Conservation (phyloP, 2,329 filamentous ascomycete genomes). For the Sporothrix dimorphospora region DNA sequence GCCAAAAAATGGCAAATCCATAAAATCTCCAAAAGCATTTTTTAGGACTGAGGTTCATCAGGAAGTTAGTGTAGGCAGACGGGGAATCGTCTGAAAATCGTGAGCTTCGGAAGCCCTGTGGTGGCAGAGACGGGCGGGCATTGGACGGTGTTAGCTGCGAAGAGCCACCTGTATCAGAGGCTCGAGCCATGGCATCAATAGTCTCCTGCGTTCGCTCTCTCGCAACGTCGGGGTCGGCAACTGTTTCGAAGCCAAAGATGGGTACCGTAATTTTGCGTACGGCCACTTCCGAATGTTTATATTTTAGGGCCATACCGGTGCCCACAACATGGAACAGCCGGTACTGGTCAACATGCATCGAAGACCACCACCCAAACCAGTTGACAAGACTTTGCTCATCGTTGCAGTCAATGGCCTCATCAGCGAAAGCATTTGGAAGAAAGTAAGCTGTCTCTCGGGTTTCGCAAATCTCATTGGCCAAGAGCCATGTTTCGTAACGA, state of each 20-base stretch:
- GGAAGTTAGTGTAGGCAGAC: background rate
- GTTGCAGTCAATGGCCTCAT: conserved; percentile 54
- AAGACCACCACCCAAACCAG: conserved; percentile 65
- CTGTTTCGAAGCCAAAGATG: conserved; percentile 41
- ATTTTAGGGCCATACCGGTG: conserved; percentile 39
- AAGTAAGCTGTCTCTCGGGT: conserved; percentile 34
- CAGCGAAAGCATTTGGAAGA: conserved; percentile 51
- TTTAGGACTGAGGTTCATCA: background rate
- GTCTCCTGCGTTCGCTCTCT: conserved; percentile 28
- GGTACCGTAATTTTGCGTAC: conserved; percentile 40
- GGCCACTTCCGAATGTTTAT: conserved; percentile 32
- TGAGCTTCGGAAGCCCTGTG: background rate
- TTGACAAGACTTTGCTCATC: conserved; percentile 66
- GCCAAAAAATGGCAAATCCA: conserved; percentile 47
- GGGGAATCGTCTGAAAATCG: background rate
- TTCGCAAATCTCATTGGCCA: conserved; percentile 37
- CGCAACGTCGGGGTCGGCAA: conserved; percentile 45
- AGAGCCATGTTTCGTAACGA: conserved; percentile 33
- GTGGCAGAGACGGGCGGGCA: background rate
- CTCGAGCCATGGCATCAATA: background rate
- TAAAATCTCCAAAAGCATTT: conserved; percentile 35
- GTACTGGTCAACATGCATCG: conserved; percentile 52
- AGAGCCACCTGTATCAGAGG: background rate
- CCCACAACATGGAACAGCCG: conserved; percentile 61
- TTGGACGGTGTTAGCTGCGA: background rate